These are phyloP conservation scores for Trichosporon ovoides DNA, from an alignment of 1,284 basidiomycete genomes.

Conservation along the genomic window DNA sequence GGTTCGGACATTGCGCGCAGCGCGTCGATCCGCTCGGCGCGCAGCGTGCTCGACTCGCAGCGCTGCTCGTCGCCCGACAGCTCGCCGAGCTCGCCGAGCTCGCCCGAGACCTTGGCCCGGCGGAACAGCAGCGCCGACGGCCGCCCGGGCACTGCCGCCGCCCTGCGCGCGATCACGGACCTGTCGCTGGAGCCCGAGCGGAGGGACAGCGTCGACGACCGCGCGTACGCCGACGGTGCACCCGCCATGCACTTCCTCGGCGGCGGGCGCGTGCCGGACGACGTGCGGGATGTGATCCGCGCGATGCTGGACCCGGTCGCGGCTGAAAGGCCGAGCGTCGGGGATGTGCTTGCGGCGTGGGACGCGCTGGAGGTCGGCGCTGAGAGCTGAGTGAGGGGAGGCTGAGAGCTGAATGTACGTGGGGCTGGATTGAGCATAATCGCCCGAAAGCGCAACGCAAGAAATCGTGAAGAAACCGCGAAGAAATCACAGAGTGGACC, in stretches of 20 bases:
- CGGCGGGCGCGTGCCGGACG: constrained; percentile 22
- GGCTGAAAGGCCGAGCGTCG: constrained; percentile 29
- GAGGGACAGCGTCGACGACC: neutral
- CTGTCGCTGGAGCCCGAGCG: neutral
- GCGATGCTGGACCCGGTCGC: constrained; percentile 37
- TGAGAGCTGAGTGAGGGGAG: neutral
- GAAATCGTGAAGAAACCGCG: too few relatives aligned
- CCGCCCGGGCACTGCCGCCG: neutral
- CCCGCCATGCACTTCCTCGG: constrained; percentile 26
- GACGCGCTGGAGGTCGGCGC: constrained; percentile 25
- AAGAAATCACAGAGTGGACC: too few relatives aligned
- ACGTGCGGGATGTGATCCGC: constrained; percentile 29
- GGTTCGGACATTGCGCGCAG: neutral
- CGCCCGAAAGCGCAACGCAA: too few relatives aligned
- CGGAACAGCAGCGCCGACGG: neutral
- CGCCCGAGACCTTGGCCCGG: constrained; percentile 1
- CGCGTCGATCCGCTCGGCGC: neutral
- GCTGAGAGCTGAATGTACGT: too few relatives aligned
- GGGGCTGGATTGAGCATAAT: too few relatives aligned
- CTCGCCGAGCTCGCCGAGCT: neutral
- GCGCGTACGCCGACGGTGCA: constrained; percentile 33
- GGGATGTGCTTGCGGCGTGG: constrained; percentile 34
- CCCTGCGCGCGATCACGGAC: neutral
- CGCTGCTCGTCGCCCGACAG: neutral
- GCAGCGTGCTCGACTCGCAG: neutral